Evolutionary conservation across 768 basidiomycete species (phyloP).

Genomic region (Leucocoprinus leucothites): DNA sequence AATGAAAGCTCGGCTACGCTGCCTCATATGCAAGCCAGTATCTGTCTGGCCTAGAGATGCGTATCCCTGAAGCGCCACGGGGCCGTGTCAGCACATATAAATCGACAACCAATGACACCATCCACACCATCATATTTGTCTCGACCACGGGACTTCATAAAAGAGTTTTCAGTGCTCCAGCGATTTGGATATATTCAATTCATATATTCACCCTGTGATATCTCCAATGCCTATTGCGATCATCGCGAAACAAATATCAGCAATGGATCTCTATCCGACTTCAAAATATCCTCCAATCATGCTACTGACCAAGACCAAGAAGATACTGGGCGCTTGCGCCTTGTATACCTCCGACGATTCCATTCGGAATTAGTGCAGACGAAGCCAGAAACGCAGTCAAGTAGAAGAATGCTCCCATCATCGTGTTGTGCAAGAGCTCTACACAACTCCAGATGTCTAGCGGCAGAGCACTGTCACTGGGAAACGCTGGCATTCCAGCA

Average conservation of each 20-base stretch:
- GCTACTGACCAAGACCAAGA: slow-evolving; percentile 52
- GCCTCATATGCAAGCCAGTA: slow-evolving; percentile 76
- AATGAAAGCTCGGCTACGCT: slow-evolving; percentile 75
- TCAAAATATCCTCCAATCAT: neutral
- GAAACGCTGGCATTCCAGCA: slow-evolving; percentile 29
- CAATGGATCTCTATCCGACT: neutral
- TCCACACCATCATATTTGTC: slow-evolving; percentile 75
- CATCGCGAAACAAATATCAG: slow-evolving; percentile 4
- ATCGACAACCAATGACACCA: neutral
- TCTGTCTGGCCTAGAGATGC: slow-evolving; percentile 62
- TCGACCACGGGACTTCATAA: slow-evolving; percentile 66
- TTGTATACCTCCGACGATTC: slow-evolving; percentile 25
- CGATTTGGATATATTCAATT: neutral
- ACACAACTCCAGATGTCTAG: slow-evolving; percentile 36
- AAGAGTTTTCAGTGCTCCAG: neutral
- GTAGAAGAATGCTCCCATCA: slow-evolving; percentile 39
- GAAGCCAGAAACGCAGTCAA: slow-evolving; percentile 41
- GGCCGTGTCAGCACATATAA: neutral
- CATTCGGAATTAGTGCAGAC: slow-evolving; percentile 25
- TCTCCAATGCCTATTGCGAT: slow-evolving; percentile 57
- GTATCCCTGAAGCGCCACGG: slow-evolving; percentile 51
- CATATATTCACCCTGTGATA: slow-evolving; percentile 58
- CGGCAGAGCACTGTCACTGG: slow-evolving; percentile 31
- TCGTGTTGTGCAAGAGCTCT: slow-evolving; percentile 32
- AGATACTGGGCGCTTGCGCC: slow-evolving; percentile 44